phyloP scores from a whole-genome alignment of 2,329 filamentous ascomycete species.

The Blastomyces percursus region DNA sequence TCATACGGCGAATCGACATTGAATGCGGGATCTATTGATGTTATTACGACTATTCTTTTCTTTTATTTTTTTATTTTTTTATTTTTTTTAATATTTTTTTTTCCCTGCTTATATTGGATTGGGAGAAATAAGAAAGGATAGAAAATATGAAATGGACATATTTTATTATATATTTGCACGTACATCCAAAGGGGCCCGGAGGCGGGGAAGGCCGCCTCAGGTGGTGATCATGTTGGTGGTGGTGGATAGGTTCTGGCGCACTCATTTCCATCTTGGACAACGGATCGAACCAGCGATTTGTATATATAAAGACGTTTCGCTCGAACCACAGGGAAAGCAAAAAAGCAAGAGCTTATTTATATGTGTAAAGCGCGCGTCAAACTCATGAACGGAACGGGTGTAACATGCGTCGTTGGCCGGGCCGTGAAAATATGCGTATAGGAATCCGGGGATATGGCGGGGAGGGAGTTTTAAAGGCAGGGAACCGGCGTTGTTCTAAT shows the following conservation, averaged over 20 bases:
- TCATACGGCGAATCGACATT: slow-evolving; percentile 29
- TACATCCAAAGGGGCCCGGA: slow-evolving; percentile 58
- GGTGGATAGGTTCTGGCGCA: slow-evolving; percentile 21
- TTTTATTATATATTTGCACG: slow-evolving; percentile 19
- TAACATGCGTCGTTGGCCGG: not conserved
- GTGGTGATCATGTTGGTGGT: slow-evolving; percentile 26
- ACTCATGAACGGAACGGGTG: not conserved
- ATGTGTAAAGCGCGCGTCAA: not conserved
- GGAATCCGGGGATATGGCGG: slow-evolving; percentile 1
- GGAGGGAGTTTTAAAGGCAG: not conserved
- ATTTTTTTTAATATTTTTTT: no score
- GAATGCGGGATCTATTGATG: slow-evolving; percentile 24
- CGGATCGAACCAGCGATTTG: not conserved
- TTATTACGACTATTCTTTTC: not conserved
- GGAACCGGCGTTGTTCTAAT: not conserved
- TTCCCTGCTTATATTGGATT: not conserved
- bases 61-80: not conserved
- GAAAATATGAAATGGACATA: not conserved
- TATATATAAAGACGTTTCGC: not conserved
- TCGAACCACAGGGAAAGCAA: not conserved
- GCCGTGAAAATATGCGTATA: not conserved
- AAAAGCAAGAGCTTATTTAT: not conserved
- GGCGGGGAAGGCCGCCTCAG: slow-evolving; percentile 41
- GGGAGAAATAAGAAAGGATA: no score
- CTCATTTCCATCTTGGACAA: slow-evolving; percentile 25